Percentiles rank a stretch among this genome's conserved stretches.
These are phyloP conservation scores for Eucalyptus sp. DNA, from an alignment of 345 rosid species.

Conservation along the genomic window DNA sequence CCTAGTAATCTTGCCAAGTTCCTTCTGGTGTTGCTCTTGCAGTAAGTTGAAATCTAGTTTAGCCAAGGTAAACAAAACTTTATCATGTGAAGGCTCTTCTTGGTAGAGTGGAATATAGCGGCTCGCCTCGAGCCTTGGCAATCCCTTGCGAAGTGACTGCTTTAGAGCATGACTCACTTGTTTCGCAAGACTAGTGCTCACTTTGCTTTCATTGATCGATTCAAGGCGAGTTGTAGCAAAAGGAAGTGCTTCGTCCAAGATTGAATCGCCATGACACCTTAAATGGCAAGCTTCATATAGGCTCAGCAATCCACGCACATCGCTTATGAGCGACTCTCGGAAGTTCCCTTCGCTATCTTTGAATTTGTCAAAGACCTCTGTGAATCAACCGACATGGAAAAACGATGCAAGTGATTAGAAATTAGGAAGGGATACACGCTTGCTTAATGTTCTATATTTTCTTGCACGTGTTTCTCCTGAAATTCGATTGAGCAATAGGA, in stretches of 20 bases:
- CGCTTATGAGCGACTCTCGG: background rate
- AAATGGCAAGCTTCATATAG: background rate
- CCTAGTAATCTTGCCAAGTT: background rate
- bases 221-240: background rate
- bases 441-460: background rate
- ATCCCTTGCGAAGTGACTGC: background rate
- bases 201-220: background rate
- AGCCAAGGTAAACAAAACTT: background rate
- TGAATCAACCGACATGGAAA: background rate
- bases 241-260: conserved; percentile 2
- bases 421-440: background rate
- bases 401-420: background rate
- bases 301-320: background rate
- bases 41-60: conserved; percentile 2
- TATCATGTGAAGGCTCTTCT: background rate
- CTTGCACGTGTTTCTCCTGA: background rate
- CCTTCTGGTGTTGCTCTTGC: background rate
- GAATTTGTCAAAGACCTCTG: background rate
- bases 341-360: background rate
- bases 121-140: background rate
- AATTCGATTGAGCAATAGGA: background rate
- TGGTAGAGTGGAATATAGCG: background rate
- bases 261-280: background rate
- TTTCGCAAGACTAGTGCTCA: background rate
- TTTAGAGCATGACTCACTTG: background rate